Evolutionary conservation across 2,329 filamentous ascomycete species (phyloP), one percentile per base, ranked within the genome.

Genomic region (Gaeumannomyces sp.): DNA sequence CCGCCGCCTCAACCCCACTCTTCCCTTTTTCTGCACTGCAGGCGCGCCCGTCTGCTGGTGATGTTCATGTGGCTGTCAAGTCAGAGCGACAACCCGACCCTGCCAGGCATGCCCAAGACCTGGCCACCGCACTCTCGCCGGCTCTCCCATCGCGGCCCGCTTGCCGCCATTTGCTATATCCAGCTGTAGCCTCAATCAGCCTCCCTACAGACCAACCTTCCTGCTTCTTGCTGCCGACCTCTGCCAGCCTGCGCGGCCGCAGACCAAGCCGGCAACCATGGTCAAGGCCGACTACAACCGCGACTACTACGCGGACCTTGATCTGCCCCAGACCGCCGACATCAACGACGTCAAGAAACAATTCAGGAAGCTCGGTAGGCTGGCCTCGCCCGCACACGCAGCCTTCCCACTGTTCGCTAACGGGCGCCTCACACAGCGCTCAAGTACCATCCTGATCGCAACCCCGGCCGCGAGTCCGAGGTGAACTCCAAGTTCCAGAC

Each of bases 381-480:
- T 35, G n/a, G 53, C 14, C 8, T 62, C 8, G 5, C 19, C 61
- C 6, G 31, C 57, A 16, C 25, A 35, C 27, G 6, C 27, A 29
- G n/a, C 29, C 53, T 7, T 22, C 7, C 29, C 35, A 59, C 22
- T 6, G 1, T 58, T 38, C 8, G 56, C 62, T 59, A 29, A 38
- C 60, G 57, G 61, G 31, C 64, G 67, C 61, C 65, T 65, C 35
- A 66, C 64, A 35, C 28, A 92, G 92, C 92, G 61, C 81, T 96
- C 60, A 90, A 91, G 75, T 96, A 90, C 72, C 93, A 97, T 72
- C 93, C 93, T 10, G 93, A 97, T 74, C 89, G 93, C 66, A 96
- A 97, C 72, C 91, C 89, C 14, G 93, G 93, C 63, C 86, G 85
- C 72, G 92, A 96, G 76, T 78, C 85, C 65, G 91, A 94, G 72